Evolutionary conservation across 2,329 filamentous ascomycete species (phyloP).

Genomic region (Calcarisporium arbuscula): DNA sequence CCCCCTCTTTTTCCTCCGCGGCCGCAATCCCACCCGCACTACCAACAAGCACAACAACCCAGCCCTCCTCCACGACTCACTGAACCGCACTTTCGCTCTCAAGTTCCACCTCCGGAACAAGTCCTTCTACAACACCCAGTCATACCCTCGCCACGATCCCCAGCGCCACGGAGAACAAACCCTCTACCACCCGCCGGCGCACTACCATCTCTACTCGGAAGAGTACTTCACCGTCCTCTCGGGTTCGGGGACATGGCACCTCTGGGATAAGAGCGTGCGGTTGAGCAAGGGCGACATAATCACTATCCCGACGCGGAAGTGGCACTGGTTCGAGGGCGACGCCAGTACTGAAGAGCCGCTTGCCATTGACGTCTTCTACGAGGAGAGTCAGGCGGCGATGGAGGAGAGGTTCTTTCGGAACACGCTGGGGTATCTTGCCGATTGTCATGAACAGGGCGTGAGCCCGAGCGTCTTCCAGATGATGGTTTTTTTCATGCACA

Average conservation of each 20-base stretch:
- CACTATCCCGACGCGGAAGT: slow-evolving; percentile 4
- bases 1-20: slow-evolving; percentile 5
- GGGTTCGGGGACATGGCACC: slow-evolving; percentile 11
- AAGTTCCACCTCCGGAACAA: slow-evolving; percentile 1
- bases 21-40: neutral
- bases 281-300: slow-evolving; percentile 4
- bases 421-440: slow-evolving; percentile 14
- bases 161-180: neutral
- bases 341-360: slow-evolving; percentile 7
- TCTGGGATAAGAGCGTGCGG: slow-evolving; percentile 8
- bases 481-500: slow-evolving; percentile 13
- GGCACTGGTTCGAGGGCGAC: slow-evolving; percentile 13
- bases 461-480: slow-evolving; percentile 15
- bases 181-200: slow-evolving; percentile 12
- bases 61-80: neutral
- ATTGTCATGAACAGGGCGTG: slow-evolving; percentile 10
- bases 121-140: slow-evolving; percentile 3
- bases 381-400: slow-evolving; percentile 10
- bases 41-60: slow-evolving; percentile 1
- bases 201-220: slow-evolving; percentile 16
- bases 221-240: slow-evolving; percentile 14
- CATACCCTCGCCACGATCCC: slow-evolving; percentile 3
- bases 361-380: slow-evolving; percentile 6
- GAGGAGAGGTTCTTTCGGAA: slow-evolving; percentile 18
- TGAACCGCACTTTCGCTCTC: slow-evolving; percentile 1